Evolutionary conservation across 768 basidiomycete species (phyloP), one percentile per base, ranked within the genome.

Genomic region (Phanerodontia chrysosporium): DNA sequence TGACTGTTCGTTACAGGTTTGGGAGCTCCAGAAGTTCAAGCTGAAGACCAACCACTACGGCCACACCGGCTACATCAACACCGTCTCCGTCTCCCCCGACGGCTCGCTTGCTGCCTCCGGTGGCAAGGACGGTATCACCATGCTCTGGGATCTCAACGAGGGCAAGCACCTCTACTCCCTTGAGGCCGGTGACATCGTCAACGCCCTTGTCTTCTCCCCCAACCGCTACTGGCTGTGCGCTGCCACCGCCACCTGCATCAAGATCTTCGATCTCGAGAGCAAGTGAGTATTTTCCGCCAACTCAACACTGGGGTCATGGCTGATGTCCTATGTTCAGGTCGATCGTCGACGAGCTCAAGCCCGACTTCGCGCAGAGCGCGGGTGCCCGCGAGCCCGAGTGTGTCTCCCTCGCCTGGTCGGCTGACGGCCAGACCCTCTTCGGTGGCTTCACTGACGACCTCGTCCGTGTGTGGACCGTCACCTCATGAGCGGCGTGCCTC

Each of bases 221-320:
- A 99, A 99, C 84, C 89, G 96, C 59, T 99, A 99, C 90, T 99
- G 97, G 97, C 81, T 99, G 64, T 99, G 97, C 73, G 97, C 97
- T 67, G 97, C 97, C 64, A 98, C 97, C 64, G 85, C 92, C 63
- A 92, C 88, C 74, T 94, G 92, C 73, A 91, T 98, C 78, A 98
- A 98, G 81, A 98, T 99, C 76, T 99, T 98, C 72, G 97, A 99
- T 76, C 83, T 99, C 49, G 96, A 99, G 87, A 92, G 90, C 89
- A 98, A 98, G 94, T 93, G 67, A 71, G 92, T 87, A 18, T 12
- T 3, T 18, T 49, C 16, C 42, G 7, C 6, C 29, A 22, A 49
- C 2, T 28, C 16, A 28, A 7, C 13, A n/a, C 42, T 39, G 29
- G 14, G 1, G 16, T 28, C n/a, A 21, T 35, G 51, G 9, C 25